Evolutionary conservation across 805 yeast genomes (phyloP), one percentile per base, ranked within the genome.

Genomic region (Lipomyces yamanashiensis): DNA sequence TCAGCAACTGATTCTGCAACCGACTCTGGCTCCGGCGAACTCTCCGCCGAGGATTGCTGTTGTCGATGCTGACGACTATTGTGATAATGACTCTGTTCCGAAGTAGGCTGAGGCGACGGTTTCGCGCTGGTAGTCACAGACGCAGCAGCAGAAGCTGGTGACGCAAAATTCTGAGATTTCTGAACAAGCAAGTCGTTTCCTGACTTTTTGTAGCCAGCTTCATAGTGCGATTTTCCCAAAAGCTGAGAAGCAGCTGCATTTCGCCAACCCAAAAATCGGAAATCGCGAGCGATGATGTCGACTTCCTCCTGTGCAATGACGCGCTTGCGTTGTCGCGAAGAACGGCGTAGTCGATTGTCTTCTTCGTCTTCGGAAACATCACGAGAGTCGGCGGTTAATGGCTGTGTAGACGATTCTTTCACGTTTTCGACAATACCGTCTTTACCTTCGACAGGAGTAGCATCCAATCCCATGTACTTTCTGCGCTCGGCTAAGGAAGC

Each of bases 401-500:
- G 39, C 53, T 39, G 58, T n/a, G 17, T 17, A 5, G 51, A 36
- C 3, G 51, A 28, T 55, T 47, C 45, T 47, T 45, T 44, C 44
- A 19, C 19, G 15, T 40, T 40, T 13, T 21, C 23, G 17, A 54
- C 54, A 34, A 17, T 39, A 33, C 17, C 47, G 23, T 45, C 43
- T 6, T 55, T 39, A 19, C 28, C 41, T 13, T n/a, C 48, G 28
- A 28, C 28, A 28, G 28, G 28, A 28, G 5, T 28, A 40, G 6
- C 28, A 19, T n/a, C 43, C 10, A 53, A 40, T 10, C 79, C 79
- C 58, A 87, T 73, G 2, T 87, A 84, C 62, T 81, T 81, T 34
- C 83, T 78, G 63, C 96, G 81, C 0, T 90, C 82, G 10, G 74
- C 78, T 68, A 89, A 83, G 69, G 91, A 84, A 12, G 80, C 75